Evolutionary conservation across 495 filamentous ascomycete genomes (phyloP), one percentile per base, ranked within the genome.

Genomic region (Hyphodiscus hymeniophilus): DNA sequence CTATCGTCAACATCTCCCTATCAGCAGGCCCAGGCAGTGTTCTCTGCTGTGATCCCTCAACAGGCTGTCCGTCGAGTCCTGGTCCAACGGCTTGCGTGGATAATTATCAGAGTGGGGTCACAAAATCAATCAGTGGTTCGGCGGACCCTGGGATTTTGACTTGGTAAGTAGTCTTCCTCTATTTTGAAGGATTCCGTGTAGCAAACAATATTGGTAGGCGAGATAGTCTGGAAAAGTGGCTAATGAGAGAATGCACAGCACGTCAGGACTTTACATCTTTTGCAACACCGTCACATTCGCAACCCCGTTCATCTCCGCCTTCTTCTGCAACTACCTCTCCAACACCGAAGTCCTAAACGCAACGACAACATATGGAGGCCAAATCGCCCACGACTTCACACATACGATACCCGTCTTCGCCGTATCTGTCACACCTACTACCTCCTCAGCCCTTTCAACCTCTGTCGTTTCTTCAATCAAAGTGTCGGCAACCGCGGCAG

Each of bases 361-460:
- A 8, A 7, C 26, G 17, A 52, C 50, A 8, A 34, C 50, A 20
- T 51, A 21, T 18, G 6, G 24, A 5, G 48, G 48, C 8, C 41
- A 51, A 41, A 23, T 12, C 21, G 21, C 18, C 18, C 41, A 38
- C 17, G 13, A 17, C 26, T 35, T 47, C 10, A 42, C 42, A 3
- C 30, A 42, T 10, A 48, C 52, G 3, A 15, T 44, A 10, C 21
- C 36, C 18, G 21, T 30, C 13, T 33, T 46, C 26, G 30, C 42
- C 39, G 28, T 35, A 18, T 59, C 66, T 20, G 46, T 52, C 33
- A 81, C 52, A 74, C 77, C 2, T 65, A 78, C 7, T 76, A 48
- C 49, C 6, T 66, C n/a, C 66, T 68, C 21, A 63, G 68, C 40
- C 5, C 12, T 18, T 20, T 17, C 21, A 17, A 20, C 31, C 52